These are phyloP conservation scores for Suhomyces wounanorum DNA, from an alignment of 1,139 yeast species.

Conservation along the genomic window DNA sequence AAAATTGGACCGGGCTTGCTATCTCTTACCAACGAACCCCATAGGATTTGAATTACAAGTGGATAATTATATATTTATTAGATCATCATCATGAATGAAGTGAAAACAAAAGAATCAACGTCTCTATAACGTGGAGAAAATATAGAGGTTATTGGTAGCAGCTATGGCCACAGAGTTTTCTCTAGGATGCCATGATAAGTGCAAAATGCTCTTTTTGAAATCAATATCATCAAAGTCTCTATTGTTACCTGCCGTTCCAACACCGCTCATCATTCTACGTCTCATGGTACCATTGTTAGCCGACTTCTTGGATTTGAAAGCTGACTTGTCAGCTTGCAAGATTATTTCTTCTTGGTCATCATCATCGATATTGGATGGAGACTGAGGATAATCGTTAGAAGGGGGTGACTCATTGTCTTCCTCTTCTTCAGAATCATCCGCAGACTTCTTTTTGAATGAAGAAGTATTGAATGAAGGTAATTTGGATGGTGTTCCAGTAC, in stretches of 20 bases:
- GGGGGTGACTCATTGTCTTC: constrained; percentile 35
- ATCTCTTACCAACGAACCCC: too few species aligned
- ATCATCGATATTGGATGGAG: constrained; percentile 47
- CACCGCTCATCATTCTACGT: constrained; percentile 50
- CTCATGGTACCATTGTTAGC: constrained; percentile 37
- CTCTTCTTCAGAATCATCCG: constrained; percentile 45
- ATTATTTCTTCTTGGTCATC: constrained; percentile 74
- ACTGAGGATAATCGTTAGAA: constrained; percentile 31
- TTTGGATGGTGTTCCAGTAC: constrained; percentile 19
- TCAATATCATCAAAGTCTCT: constrained; percentile 83
- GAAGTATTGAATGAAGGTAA: constrained; percentile 22
- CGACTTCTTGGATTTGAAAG: constrained; percentile 78
- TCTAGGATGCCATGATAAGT: constrained; percentile 97
- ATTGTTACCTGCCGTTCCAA: constrained; percentile 34
- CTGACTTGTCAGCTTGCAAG: constrained; percentile 96
- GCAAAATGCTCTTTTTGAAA: constrained; percentile 91
- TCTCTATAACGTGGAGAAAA: constrained; percentile 62
- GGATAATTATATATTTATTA: constrained; percentile 2
- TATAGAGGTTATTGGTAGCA: constrained; percentile 92
- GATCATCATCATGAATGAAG: constrained; percentile 8
- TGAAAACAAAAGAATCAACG: constrained; percentile 4
- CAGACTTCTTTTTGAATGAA: constrained; percentile 21
- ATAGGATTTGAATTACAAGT: too few species aligned
- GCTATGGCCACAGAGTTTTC: constrained; percentile 98
- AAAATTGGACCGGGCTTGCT: too few species aligned